Evolutionary conservation across 768 basidiomycete species (phyloP).

Genomic region (Russula ochroleuca): DNA sequence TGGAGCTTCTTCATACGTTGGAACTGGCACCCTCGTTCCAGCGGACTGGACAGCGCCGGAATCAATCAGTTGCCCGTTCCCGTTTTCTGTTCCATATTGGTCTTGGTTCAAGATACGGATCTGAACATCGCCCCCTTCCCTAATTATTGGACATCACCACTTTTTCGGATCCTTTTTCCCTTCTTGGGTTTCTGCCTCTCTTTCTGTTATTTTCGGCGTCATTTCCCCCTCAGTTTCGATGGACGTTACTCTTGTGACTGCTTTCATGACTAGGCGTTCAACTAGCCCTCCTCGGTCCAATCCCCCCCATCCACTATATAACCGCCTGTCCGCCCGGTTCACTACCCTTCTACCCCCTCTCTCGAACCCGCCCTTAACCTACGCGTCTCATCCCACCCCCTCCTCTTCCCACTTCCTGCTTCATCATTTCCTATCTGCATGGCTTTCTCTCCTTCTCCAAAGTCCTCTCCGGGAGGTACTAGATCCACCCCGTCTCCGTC

Average conservation of each 20-base stretch:
- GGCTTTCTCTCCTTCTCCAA: slow-evolving; percentile 29
- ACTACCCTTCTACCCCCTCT: slow-evolving; percentile 16
- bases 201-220: slow-evolving; percentile 28
- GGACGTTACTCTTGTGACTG: slow-evolving; percentile 17
- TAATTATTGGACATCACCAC: slow-evolving; percentile 29
- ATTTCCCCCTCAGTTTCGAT: slow-evolving; percentile 30
- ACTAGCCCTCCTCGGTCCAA: slow-evolving; percentile 22
- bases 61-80: slow-evolving; percentile 3
- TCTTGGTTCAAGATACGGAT: slow-evolving; percentile 13
- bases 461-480: slow-evolving; percentile 30
- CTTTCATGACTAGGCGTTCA: slow-evolving; percentile 31
- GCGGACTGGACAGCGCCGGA: background rate
- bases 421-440: slow-evolving; percentile 21
- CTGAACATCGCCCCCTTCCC: slow-evolving; percentile 11
- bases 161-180: slow-evolving; percentile 30
- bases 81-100: slow-evolving; percentile 13
- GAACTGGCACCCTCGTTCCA: slow-evolving; percentile 16
- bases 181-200: slow-evolving; percentile 29
- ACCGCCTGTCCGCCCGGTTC: slow-evolving; percentile 22
- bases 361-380: slow-evolving; percentile 2
- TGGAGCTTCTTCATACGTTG: slow-evolving; percentile 3
- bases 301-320: slow-evolving; percentile 25
- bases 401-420: slow-evolving; percentile 17
- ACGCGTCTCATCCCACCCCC: background rate
- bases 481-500: slow-evolving; percentile 22